Base-by-base conservation (phyloP, 1,139 yeast species). In the Saccharomyces hybrid region DNA sequence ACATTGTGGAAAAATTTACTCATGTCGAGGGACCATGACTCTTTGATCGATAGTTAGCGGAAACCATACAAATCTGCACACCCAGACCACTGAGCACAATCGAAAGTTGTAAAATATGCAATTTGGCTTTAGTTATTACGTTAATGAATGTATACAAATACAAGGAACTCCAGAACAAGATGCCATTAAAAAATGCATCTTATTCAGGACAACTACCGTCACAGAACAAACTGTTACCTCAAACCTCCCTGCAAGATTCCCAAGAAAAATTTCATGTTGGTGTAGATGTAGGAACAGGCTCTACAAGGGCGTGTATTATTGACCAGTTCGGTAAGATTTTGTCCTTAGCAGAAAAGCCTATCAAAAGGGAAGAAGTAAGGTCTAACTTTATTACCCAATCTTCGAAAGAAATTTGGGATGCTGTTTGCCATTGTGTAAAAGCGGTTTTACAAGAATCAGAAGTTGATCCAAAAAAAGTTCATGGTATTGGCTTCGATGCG, bases 201-300 rank as follows among this genome's bases (percentile, higher is more conserved):
- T 12, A 19, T 9, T 19, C 24, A 16, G 12, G n/a, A 19, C n/a
- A 4, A 16, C 19, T 16, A 9, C 24, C 44, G 7, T 38, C 44
- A 38, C 12, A 19, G 24, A 11, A 16, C 16, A 38, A 12, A 16
- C 14, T 24, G n/a, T 7, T 8, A 14, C 19, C 24, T 38, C 12
- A 4, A 21, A 38, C 11, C 9, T 9, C 26, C 12, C 44, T 9
- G 11, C 7, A 8, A 16, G 44, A 16, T 9, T 6, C 44, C 11
- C 24, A 38, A 38, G 24, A n/a, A 58, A 57, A 54, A 75, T 86
- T 82, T 71, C 90, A 85, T 66, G 82, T 91, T 52, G 98, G 98
- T 57, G 96, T 93, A 14, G 99, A 93, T 68, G 98, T 93, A 38
- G 99, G 99, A 27, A 91, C 99, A 1, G 99, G 98, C 16, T 87